Percentiles rank a stretch among this genome's conserved stretches.
Evolutionary conservation across 352 stramenopile species (phyloP).

Genomic region (Globisporangium polare): DNA sequence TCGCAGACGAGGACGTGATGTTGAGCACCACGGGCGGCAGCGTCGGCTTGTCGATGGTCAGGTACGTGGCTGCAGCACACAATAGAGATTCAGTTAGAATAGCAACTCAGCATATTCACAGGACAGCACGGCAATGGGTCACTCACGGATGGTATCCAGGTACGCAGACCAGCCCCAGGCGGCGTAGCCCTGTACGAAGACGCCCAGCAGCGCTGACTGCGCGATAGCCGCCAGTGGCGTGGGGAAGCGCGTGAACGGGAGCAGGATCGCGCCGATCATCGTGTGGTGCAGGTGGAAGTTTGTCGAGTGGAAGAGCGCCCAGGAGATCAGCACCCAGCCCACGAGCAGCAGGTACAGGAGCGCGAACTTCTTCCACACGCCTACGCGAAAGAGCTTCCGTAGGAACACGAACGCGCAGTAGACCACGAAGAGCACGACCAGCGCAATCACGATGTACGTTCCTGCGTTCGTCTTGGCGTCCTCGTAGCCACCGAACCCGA

Average conservation of each 20-base stretch:
- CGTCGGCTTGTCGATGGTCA: conserved; percentile 41
- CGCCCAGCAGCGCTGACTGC: conserved; percentile 49
- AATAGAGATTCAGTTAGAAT: not conserved
- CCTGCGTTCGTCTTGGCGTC: conserved; percentile 31
- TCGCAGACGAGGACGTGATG: conserved; percentile 33
- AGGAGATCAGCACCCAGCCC: conserved; percentile 37
- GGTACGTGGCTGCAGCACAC: conserved; percentile 43
- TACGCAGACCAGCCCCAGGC: conserved; percentile 74
- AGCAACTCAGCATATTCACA: not conserved
- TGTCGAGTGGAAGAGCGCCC: conserved; percentile 51
- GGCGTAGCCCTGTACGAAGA: conserved; percentile 71
- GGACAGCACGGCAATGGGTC: not conserved
- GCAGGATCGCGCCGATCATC: conserved; percentile 55
- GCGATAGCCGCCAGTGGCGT: conserved; percentile 46
- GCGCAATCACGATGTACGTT: conserved; percentile 58
- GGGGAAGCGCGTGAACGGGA: conserved; percentile 71
- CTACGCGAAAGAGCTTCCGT: conserved; percentile 38
- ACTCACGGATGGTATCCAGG: conserved; percentile 60
- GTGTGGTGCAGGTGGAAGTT: conserved; percentile 74
- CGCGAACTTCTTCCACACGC: conserved; percentile 31
- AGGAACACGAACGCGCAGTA: conserved; percentile 34
- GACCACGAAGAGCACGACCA: conserved; percentile 29
- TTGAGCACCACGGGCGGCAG: conserved; percentile 30
- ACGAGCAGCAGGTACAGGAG: conserved; percentile 33
- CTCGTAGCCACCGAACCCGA: conserved; percentile 67